Base-by-base conservation (phyloP, 495 filamentous ascomycete genomes). In the Alectoria sarmentosa region DNA sequence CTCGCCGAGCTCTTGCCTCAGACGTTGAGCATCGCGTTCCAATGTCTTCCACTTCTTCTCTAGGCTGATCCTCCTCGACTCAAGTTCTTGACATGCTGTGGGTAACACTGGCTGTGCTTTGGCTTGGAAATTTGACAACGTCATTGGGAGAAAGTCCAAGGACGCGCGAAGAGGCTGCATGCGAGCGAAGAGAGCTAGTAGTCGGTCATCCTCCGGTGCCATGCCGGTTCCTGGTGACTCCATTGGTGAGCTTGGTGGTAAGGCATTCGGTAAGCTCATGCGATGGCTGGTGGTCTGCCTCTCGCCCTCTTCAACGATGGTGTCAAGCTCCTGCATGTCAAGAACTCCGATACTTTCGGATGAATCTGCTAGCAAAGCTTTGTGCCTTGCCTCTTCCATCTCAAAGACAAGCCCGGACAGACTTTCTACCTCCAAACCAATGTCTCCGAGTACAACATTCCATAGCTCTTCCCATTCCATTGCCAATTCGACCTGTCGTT, bases 381-480 rank as follows among this genome's bases (percentile, higher is more conserved):
- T 87, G 69, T 98, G 92, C 49, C 94, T 80, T 63, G 88, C 85
- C 75, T 97, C 93, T 74, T 98, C 93, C 90, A 98, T 95, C 73
- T 98, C 92, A 69, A 96, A 97, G 41, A 98, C 88, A 48, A 95
- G 77, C 39, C 86, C 81, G 72, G 85, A 84, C 17, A 97, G 83
- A 13, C 88, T 87, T 65, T 96, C 90, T 73, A 96, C 84, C 75
- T 98, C 94, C 61, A 87, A 83, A 44, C 90, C 89, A 54, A 98
- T 96, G 75, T 98, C 93, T 42, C 93, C 92, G 23, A 98, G 78
- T 26, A 98, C 91, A 71, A 82, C 90, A 68, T 89, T 90, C 92
- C 93, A 97, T 28, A 98, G 80, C 76, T 98, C 94, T 73, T 96
- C 92, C 93, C 93, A 98, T 69, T 98, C 94, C 91, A 97, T 92